Evolutionary conservation across 78 protist genomes (phyloP), one percentile per base, ranked within the genome.

Genomic region (Pigoraptor vietnamica): DNA sequence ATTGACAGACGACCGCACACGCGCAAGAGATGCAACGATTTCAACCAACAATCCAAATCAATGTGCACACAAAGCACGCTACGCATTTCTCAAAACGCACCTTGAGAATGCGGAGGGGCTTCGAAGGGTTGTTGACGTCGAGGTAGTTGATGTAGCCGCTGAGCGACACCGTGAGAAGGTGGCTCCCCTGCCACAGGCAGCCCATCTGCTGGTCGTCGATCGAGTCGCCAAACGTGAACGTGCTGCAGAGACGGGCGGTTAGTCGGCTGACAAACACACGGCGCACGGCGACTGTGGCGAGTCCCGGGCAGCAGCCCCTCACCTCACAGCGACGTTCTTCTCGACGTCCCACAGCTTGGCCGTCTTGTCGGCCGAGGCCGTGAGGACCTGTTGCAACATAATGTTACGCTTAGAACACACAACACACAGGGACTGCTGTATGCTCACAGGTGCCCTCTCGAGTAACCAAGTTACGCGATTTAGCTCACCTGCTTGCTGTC

Each of bases 311-410:
- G 67, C 67, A 48, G 6, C 67, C 67, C 67, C 67, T 48, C 67
- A 48, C 89, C 32, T 14, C 91, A 34, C 0, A 56, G 24, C 34
- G 24, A 40, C 32, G 36, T 24, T 24, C n/a, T 55, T 0, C 6
- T 88, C 92, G 25, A 93, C 37, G 48, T 95, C 95, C 98, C 97
- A 96, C 37, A 97, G 0, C 88, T 93, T 93, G 89, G 88, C 93
- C 0, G 98, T 96, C 91, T 94, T 96, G 94, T 98, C 99, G 35
- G 96, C 98, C 1, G 97, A 95, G 32, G 94, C 93, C 23, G 98
- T 95, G 84, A 94, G 82, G 89, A 98, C 23, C 89, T 91, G 29
- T 35, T 37, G n/a, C n/a, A n/a, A n/a, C n/a, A n/a, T n/a, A n/a
- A n/a, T n/a, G n/a, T n/a, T n/a, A n/a, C n/a, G n/a, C n/a, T n/a